These are phyloP conservation scores for Magnaporthiopsis rhizophila DNA, from an alignment of 2,329 filamentous ascomycete genomes.

Conservation along the genomic window DNA sequence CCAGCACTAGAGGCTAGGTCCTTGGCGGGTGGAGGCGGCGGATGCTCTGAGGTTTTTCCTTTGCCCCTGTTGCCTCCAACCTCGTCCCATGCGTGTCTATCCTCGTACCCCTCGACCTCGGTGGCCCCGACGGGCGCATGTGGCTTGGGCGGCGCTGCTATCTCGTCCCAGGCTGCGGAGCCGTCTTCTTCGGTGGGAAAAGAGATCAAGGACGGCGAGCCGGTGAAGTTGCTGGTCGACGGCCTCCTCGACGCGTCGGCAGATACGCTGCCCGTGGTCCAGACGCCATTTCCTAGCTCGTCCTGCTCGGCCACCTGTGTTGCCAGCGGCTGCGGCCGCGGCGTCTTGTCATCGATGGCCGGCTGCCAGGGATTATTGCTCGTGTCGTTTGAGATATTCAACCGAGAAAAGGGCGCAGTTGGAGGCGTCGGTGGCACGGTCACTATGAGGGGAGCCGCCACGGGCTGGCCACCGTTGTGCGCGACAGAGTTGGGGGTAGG, in stretches of 20 bases:
- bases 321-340: conserved; percentile 13
- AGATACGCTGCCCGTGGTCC: conserved; percentile 21
- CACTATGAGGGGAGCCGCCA: background rate
- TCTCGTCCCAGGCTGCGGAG: conserved; percentile 33
- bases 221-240: conserved; percentile 20
- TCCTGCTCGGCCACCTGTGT: conserved; percentile 17
- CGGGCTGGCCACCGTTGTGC: conserved; percentile 8
- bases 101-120: conserved; percentile 27
- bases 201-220: conserved; percentile 26
- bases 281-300: conserved; percentile 25
- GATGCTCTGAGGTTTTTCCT: conserved; percentile 27
- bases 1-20: conserved; percentile 8
- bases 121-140: conserved; percentile 14
- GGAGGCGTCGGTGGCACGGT: conserved; percentile 18
- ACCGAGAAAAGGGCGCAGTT: conserved; percentile 31
- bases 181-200: conserved; percentile 29
- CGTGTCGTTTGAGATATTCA: conserved; percentile 31
- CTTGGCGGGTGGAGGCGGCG: conserved; percentile 12
- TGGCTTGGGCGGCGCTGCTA: conserved; percentile 16
- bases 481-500: conserved; percentile 16
- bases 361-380: conserved; percentile 39
- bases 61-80: conserved; percentile 28
- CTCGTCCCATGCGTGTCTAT: conserved; percentile 44
- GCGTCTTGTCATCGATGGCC: conserved; percentile 21
- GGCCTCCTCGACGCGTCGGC: conserved; percentile 21